phyloP scores from a whole-genome alignment of 169 alveolate species.

The Plasmodium berghei region DNA sequence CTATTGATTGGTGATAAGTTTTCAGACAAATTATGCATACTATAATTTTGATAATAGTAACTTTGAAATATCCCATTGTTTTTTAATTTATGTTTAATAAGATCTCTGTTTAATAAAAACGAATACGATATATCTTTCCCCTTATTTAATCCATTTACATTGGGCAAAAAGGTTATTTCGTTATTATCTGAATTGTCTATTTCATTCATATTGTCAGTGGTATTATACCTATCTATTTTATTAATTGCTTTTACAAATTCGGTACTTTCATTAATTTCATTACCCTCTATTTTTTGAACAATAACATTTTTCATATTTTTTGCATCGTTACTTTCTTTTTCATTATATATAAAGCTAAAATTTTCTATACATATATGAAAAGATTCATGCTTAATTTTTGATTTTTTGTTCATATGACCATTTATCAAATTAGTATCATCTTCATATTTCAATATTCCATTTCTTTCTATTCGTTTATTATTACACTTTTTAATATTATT shows the following conservation, averaged over 20 bases:
- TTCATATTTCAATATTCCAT: neutral
- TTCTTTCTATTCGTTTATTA: neutral
- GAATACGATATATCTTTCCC: no score
- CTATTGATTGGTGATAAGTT: conserved; percentile 58
- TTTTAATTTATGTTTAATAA: conserved; percentile 22
- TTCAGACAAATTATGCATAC: conserved; percentile 16
- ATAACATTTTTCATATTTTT: no score
- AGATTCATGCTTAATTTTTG: conserved; percentile 13
- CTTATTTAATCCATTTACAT: no score
- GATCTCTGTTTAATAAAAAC: neutral
- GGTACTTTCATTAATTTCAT: no score
- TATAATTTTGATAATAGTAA: conserved; percentile 32
- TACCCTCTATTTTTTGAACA: no score
- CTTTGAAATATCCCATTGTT: conserved; percentile 5
- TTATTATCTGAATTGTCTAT: no score
- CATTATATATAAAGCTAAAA: conserved; percentile 24
- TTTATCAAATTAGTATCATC: neutral
- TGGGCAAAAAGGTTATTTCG: neutral
- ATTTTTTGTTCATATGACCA: neutral
- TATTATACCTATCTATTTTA: no score
- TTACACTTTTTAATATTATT: conserved; percentile 6
- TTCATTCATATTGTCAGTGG: no score
- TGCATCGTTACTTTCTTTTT: neutral
- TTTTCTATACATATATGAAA: conserved; percentile 27
- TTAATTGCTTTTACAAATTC: no score